Base-by-base conservation (phyloP, 371 early-diverging fungal genomes). In the Actinomortierella wolfii region DNA sequence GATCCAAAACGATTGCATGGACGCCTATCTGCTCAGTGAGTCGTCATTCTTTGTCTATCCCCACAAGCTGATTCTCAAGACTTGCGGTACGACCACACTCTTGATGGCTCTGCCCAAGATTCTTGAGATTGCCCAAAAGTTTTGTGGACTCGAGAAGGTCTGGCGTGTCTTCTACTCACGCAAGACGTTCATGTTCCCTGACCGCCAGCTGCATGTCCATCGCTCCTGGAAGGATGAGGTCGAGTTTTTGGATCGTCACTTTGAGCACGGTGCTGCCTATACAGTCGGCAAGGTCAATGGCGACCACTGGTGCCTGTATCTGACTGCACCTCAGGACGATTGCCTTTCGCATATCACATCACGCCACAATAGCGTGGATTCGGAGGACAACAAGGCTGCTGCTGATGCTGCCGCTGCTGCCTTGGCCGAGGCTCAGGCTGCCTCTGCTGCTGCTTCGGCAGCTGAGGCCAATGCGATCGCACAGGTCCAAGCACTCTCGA, bases 1-100 rank as follows among this genome's bases (percentile, higher is more conserved):
- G 21, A 87, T 95, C 62, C 68, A 81, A 47, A 94, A 93, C 70
- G 87, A 88, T 25, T 64, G 70, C 66, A 82, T 89, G 43, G 95
- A 95, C 73, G 94, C 96, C 14, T 97, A 94, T 81, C 81, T 97
- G 39, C 83, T 97, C 53, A 93, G 92, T 73, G 98, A 97, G 82
- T 94, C 94, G 23, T 96, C 97, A 54, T 89, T 97, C 89, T 97
- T 97, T 81, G 94, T 97, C 42, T 97, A 94, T 76, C 89, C 91
- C 21, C 92, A 95, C 85, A 93, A 94, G 62, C 67, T 97, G 44
- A 93, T 97, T 54, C 81, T 97, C 61, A 97, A 97, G 81, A 97
- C 98, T 5, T 97, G 98, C 80, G 98, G 98, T 26, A 96, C 97
- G 4, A 97, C 98, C 20, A 97, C 96, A 0, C 80, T 96, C 34